Conservation (phyloP, 345 rosid genomes). For the Anastatica hierochuntica region DNA sequence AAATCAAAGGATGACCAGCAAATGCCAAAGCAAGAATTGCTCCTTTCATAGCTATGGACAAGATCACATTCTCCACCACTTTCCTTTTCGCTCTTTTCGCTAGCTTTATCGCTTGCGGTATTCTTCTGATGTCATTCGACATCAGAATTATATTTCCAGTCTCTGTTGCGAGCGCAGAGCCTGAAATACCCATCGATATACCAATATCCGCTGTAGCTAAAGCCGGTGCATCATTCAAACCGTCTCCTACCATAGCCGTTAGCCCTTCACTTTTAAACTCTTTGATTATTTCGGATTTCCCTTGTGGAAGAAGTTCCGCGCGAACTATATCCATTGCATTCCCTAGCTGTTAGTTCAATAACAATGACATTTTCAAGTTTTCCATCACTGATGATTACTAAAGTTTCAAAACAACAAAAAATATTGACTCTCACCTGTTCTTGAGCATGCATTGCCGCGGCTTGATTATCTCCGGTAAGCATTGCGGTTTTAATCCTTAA, state of each 20-base stretch:
- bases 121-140: slow-evolving; percentile 73
- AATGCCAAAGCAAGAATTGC: slow-evolving; percentile 62
- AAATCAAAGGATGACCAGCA: slow-evolving; percentile 73
- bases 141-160: slow-evolving; percentile 71
- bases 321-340: slow-evolving; percentile 46
- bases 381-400: too few relatives aligned
- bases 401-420: too few relatives aligned
- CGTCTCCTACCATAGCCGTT: slow-evolving; percentile 87
- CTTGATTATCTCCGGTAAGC: slow-evolving; percentile 82
- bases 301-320: slow-evolving; percentile 77
- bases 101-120: slow-evolving; percentile 53
- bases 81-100: slow-evolving; percentile 53
- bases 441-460: slow-evolving; percentile 60
- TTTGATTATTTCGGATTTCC: slow-evolving; percentile 45
- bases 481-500: slow-evolving; percentile 50
- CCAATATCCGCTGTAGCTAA: slow-evolving; percentile 86
- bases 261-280: slow-evolving; percentile 41
- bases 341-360: too few relatives aligned
- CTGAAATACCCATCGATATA: slow-evolving; percentile 84
- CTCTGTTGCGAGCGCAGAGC: slow-evolving; percentile 83
- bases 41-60: slow-evolving; percentile 52
- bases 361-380: too few relatives aligned
- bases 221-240: slow-evolving; percentile 89
- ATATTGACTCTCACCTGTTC: too few relatives aligned
- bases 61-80: slow-evolving; percentile 54